Evolutionary conservation across 257 asterid genomes (phyloP), one percentile per base, ranked within the genome.

Genomic region (Misopates orontium): DNA sequence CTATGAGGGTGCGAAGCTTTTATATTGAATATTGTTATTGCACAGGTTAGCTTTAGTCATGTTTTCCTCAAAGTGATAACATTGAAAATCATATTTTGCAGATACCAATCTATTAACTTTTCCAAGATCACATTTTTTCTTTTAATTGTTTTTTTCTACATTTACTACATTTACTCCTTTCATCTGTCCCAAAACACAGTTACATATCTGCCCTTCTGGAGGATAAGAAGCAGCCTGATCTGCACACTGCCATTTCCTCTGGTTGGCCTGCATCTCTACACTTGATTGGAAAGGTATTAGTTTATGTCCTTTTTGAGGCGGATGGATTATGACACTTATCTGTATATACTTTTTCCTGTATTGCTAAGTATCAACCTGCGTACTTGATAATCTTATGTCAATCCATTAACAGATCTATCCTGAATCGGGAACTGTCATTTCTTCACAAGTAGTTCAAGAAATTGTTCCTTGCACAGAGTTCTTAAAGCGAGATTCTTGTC

Each of bases 251-350:
- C 69, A 60, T 87, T 68, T 78, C 81, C 9, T 81, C 87, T 32
- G 96, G 96, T 54, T 93, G 99, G 99, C 98, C 98, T 53, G 95
- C 96, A 31, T 87, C 99, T 15, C 71, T 93, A 57, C 99, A 93
- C 83, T 80, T 93, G 77, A 93, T 93, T 72, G 99, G 99, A 72
- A 93, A 93, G 99, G 99, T 90, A 80, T 22, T 51, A 0, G n/a
- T 42, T 17, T 68, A 41, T 45, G 18, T 64, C 16, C 36, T 32
- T 56, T 28, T n/a, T 60, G 2, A 44, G 20, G 19, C 19, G 22
- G 13, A 44, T 45, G 21, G 56, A 32, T n/a, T 64, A 10, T 51
- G 9, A 15, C 19, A 23, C 24, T 7, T 16, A 8, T 60, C 21
- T 15, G 1, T 31, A 5, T 28, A 19, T 31, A 36, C 23, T 53